Conservation (phyloP, 2,329 filamentous ascomycete species). For the Colletotrichum graminicola region DNA sequence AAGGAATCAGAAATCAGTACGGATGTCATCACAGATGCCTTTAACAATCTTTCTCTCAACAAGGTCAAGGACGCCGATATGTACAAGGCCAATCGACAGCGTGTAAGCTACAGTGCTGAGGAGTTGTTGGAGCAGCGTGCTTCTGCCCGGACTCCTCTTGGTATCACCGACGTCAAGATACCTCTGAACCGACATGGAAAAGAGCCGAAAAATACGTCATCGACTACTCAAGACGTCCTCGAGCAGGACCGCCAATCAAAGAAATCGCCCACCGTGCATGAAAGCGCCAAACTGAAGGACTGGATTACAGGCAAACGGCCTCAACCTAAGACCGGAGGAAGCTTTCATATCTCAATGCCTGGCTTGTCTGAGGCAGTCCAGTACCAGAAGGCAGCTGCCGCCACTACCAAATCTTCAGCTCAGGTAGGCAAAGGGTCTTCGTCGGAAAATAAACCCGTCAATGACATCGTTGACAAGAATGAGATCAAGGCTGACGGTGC, state of each 20-base stretch:
- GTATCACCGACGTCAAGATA: conserved; percentile 29
- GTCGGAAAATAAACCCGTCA: neutral
- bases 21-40: conserved; percentile 18
- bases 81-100: conserved; percentile 22
- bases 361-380: conserved; percentile 13
- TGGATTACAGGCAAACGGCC: neutral
- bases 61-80: conserved; percentile 28
- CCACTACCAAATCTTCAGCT: neutral
- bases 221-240: neutral
- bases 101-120: conserved; percentile 19
- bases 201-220: neutral
- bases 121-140: conserved; percentile 14
- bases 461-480: neutral
- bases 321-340: neutral
- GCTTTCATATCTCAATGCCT: conserved; percentile 10
- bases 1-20: neutral
- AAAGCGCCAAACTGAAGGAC: neutral
- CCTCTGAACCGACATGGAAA: neutral
- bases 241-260: neutral
- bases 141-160: conserved; percentile 16
- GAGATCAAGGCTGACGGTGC: neutral
- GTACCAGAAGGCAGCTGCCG: conserved; percentile 1
- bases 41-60: conserved; percentile 21
- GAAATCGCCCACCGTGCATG: neutral
- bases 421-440: neutral